A percentile compares a stretch with the other conserved stretches of the same genome.
Evolutionary conservation across 1,284 basidiomycete species (phyloP).

Genomic region (Moesziomyces sp.): DNA sequence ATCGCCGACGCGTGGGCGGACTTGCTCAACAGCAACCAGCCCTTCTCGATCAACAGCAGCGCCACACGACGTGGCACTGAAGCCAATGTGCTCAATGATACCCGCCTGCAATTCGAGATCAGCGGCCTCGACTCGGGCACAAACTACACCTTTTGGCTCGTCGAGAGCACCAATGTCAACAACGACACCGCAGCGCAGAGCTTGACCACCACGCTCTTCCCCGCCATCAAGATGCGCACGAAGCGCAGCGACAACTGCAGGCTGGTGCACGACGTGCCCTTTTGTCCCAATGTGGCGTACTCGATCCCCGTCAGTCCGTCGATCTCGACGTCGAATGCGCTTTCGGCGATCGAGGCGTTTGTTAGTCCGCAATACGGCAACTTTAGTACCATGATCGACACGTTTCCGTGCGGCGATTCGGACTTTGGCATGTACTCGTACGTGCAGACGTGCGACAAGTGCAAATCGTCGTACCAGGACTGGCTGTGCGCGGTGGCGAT

Average conservation of each 20-base stretch:
- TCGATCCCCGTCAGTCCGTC: conserved; percentile 67
- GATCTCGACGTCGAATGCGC: conserved; percentile 55
- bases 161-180: conserved; percentile 47
- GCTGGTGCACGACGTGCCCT: conserved; percentile 66
- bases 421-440: conserved; percentile 68
- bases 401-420: conserved; percentile 68
- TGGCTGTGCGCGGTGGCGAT: conserved; percentile 69
- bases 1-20: conserved; percentile 49
- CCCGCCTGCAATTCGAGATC: conserved; percentile 54
- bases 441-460: conserved; percentile 68
- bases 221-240: conserved; percentile 65
- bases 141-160: conserved; percentile 69
- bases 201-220: conserved; percentile 44
- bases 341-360: conserved; percentile 62
- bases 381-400: conserved; percentile 68
- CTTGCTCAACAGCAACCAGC: conserved; percentile 15
- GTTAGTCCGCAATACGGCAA: conserved; percentile 64
- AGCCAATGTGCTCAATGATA: conserved; percentile 34
- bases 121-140: conserved; percentile 52
- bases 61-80: conserved; percentile 52
- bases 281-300: conserved; percentile 69
- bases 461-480: conserved; percentile 66
- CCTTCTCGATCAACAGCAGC: conserved; percentile 45
- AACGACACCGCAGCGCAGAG: conserved; percentile 26
- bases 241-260: conserved; percentile 66